phyloP scores from a whole-genome alignment of 2,329 filamentous ascomycete genomes.

The Talaromyces sp. region DNA sequence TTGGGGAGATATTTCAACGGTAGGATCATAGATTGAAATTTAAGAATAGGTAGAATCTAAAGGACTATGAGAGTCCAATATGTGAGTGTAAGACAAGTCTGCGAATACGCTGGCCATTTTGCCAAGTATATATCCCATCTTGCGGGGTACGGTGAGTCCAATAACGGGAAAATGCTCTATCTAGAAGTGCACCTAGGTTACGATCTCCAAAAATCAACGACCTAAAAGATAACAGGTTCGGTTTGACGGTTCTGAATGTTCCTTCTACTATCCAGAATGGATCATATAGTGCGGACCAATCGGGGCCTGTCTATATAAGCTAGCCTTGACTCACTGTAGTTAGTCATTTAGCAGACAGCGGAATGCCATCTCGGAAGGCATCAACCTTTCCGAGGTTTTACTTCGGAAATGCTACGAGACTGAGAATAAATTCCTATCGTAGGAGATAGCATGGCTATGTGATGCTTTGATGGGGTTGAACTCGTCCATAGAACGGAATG shows the following conservation, averaged over 20 bases:
- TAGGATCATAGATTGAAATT: not conserved
- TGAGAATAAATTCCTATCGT: not conserved
- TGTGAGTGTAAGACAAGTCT: not conserved
- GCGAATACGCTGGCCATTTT: not conserved
- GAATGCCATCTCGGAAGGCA: not conserved
- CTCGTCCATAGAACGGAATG: not conserved
- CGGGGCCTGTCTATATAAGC: not conserved
- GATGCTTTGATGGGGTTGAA: not conserved
- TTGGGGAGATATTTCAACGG: not conserved
- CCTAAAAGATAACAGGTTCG: not conserved
- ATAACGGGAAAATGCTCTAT: not conserved
- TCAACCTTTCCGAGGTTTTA: not conserved
- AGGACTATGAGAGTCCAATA: not conserved
- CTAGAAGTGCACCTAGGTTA: not conserved
- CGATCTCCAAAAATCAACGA: not conserved
- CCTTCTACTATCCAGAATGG: not conserved
- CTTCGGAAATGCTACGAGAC: not conserved
- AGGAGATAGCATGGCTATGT: not conserved
- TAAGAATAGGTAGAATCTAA: not conserved
- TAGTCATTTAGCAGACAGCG: not conserved
- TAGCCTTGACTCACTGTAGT: not conserved
- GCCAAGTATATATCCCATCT: not conserved
- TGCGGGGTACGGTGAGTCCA: not conserved
- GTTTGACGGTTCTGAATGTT: not conserved
- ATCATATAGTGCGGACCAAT: not conserved